phyloP scores from a whole-genome alignment of 2,329 filamentous ascomycete genomes.

The Colletotrichum lini region DNA sequence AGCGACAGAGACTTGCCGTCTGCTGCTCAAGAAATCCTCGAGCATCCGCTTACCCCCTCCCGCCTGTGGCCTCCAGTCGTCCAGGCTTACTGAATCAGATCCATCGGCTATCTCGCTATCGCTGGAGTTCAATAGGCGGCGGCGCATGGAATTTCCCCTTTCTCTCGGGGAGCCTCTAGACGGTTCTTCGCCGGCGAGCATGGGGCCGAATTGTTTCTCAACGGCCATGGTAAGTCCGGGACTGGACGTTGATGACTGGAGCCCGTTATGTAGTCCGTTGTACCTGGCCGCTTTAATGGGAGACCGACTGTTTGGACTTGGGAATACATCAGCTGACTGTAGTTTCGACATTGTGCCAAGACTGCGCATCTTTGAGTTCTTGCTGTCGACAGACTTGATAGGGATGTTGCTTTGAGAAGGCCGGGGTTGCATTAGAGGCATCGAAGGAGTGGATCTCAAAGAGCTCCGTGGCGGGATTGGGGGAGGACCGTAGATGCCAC shows the following conservation, averaged over 20 bases:
- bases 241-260: slow-evolving; percentile 28
- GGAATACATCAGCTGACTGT: neutral
- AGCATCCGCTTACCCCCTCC: slow-evolving; percentile 67
- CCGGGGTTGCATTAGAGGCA: slow-evolving; percentile 24
- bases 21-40: slow-evolving; percentile 66
- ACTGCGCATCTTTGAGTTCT: slow-evolving; percentile 12
- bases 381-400: slow-evolving; percentile 3
- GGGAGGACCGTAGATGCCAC: slow-evolving; percentile 16
- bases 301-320: slow-evolving; percentile 18
- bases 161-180: slow-evolving; percentile 11
- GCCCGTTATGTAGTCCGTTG: neutral
- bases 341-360: slow-evolving; percentile 4
- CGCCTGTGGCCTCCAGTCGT: slow-evolving; percentile 51
- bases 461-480: slow-evolving; percentile 37
- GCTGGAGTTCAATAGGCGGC: slow-evolving; percentile 4
- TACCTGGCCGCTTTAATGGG: slow-evolving; percentile 34
- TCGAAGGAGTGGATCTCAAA: slow-evolving; percentile 26
- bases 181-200: neutral
- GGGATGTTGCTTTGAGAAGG: slow-evolving; percentile 22
- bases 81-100: neutral
- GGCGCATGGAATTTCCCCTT: slow-evolving; percentile 2
- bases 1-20: slow-evolving; percentile 59
- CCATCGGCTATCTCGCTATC: slow-evolving; percentile 4
- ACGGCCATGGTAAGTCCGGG: slow-evolving; percentile 24
- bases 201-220: slow-evolving; percentile 24